A percentile compares a stretch with the other conserved stretches of the same genome.
These are phyloP conservation scores for Leptodermis oblonga DNA, from an alignment of 257 asterid genomes.

Conservation along the genomic window DNA sequence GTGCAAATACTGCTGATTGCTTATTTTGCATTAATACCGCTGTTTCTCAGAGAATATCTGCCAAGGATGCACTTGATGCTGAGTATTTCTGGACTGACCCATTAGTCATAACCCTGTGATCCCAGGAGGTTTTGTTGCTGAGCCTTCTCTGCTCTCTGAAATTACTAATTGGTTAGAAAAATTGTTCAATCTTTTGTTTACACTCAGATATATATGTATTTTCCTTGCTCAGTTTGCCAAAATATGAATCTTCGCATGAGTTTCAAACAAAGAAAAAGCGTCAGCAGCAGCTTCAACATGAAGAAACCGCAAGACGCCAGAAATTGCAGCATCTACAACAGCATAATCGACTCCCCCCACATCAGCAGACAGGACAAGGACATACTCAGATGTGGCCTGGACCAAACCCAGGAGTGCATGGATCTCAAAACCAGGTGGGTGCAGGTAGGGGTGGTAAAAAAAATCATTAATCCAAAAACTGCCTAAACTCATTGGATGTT, in stretches of 20 bases:
- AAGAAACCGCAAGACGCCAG: conserved; percentile 69
- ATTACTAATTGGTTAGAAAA: neutral
- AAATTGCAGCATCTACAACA: conserved; percentile 67
- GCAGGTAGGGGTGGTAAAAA: too few relatives aligned
- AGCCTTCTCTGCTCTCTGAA: neutral
- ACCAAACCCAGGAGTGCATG: conserved; percentile 46
- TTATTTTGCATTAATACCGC: neutral
- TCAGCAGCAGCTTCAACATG: conserved; percentile 75
- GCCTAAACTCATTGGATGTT: too few relatives aligned
- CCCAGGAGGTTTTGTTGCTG: conserved; percentile 57
- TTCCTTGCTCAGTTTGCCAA: conserved; percentile 54
- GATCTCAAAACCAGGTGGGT: conserved; percentile 54
- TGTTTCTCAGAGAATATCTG: conserved; percentile 67
- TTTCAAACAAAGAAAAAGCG: conserved; percentile 92
- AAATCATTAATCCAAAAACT: too few relatives aligned
- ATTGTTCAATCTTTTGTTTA: conserved; percentile 2
- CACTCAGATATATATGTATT: neutral
- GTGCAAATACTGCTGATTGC: neutral
- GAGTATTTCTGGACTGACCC: conserved; percentile 92
- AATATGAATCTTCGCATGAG: conserved; percentile 82
- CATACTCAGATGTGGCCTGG: conserved; percentile 67
- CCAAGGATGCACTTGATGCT: conserved; percentile 82
- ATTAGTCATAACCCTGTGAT: conserved; percentile 79
- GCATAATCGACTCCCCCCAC: conserved; percentile 62
- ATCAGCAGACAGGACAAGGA: conserved; percentile 63